phyloP scores from a whole-genome alignment of 129 eudicot species.

The Helianthus tuberosus region DNA sequence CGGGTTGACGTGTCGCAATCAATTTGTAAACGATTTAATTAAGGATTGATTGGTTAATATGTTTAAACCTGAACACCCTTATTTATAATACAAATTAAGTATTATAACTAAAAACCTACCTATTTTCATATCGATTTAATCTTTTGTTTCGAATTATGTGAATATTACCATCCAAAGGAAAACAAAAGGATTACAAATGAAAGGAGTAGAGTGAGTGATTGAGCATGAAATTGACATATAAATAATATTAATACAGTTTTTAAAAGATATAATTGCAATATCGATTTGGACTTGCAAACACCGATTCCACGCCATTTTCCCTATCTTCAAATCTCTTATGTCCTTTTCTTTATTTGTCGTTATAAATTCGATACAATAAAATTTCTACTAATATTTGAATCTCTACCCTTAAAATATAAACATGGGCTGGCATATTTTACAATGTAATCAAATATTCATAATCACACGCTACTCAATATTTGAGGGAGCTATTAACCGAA shows the following conservation, averaged over 20 bases:
- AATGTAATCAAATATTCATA: background rate
- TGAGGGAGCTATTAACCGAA: too few species aligned
- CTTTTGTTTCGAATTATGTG: too few species aligned
- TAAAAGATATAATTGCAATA: conserved; percentile 4
- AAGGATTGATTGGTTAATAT: too few species aligned
- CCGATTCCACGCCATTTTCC: conserved; percentile 27
- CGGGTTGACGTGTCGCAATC: too few species aligned
- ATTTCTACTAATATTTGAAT: background rate
- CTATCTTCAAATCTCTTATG: conserved; percentile 11
- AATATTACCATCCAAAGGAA: background rate
- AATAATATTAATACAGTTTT: background rate
- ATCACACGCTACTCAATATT: too few species aligned
- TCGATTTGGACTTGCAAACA: conserved; percentile 30
- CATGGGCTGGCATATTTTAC: too few species aligned
- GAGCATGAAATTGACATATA: conserved; percentile 10
- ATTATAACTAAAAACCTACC: background rate
- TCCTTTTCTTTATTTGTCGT: background rate
- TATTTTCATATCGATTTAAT: background rate
- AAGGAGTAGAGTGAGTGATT: conserved; percentile 24
- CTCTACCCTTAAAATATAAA: background rate
- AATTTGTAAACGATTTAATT: too few species aligned
- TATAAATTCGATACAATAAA: background rate
- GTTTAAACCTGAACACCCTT: too few species aligned
- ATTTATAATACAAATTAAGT: too few species aligned
- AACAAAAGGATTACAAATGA: conserved; percentile 24